Evolutionary conservation across 202 grass and related monocot genomes (phyloP).

Genomic region (Dendrocalamus latiflorus): DNA sequence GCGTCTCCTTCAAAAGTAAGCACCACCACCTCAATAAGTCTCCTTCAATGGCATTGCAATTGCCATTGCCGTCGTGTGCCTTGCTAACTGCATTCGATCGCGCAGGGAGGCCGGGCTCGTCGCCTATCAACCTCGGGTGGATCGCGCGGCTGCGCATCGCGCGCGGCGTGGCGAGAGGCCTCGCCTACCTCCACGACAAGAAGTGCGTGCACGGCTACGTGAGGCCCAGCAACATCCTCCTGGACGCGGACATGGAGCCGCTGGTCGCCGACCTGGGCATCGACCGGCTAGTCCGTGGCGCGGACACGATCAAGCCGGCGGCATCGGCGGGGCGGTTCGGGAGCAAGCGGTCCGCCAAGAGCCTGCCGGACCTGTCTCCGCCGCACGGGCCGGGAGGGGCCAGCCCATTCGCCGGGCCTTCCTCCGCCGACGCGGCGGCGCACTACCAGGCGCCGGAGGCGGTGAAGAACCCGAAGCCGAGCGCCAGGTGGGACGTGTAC

Average conservation of each 20-base stretch:
- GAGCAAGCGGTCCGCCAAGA: constrained; percentile 60
- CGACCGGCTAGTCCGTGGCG: constrained; percentile 36
- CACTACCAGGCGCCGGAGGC: constrained; percentile 78
- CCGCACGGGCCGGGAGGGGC: not conserved
- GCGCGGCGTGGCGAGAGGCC: constrained; percentile 70
- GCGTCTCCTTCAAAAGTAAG: constrained; percentile 62
- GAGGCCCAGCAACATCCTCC: constrained; percentile 80
- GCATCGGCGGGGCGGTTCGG: constrained; percentile 30
- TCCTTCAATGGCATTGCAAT: not conserved
- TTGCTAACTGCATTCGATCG: not conserved
- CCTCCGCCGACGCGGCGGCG: constrained; percentile 13
- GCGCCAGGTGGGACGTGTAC: constrained; percentile 76
- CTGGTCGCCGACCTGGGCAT: constrained; percentile 74
- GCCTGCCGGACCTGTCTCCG: constrained; percentile 58
- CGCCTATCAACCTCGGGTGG: constrained; percentile 63
- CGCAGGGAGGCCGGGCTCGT: constrained; percentile 61
- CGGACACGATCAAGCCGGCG: constrained; percentile 3
- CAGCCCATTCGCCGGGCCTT: constrained; percentile 43
- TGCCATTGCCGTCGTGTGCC: not conserved
- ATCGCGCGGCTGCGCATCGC: constrained; percentile 52
- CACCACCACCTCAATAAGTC: not conserved
- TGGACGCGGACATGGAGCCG: constrained; percentile 68
- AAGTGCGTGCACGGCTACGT: constrained; percentile 73
- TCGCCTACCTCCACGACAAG: constrained; percentile 81
- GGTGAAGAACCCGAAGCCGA: constrained; percentile 44